These are phyloP conservation scores for apple (Malus domestica) DNA, from an alignment of 306 rosid genomes.

Conservation along the genomic window DNA sequence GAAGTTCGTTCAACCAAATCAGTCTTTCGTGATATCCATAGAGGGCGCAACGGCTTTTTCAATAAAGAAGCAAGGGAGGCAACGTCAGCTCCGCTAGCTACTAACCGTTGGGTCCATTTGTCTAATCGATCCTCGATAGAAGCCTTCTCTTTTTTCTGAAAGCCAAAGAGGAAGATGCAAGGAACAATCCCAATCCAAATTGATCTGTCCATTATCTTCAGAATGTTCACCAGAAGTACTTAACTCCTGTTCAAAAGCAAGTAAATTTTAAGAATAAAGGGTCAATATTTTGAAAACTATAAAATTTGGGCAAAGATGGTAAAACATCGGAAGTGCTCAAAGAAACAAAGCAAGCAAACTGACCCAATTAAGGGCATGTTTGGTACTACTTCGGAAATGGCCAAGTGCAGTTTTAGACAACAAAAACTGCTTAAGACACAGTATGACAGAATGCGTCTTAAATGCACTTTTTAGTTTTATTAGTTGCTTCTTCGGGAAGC, in stretches of 20 bases:
- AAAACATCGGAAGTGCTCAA: background rate
- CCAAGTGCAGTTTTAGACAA: too few relatives aligned
- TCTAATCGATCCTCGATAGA: conserved; percentile 57
- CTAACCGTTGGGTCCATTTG: conserved; percentile 63
- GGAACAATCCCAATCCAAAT: conserved; percentile 75
- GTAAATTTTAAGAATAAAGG: background rate
- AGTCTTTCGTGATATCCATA: conserved; percentile 85
- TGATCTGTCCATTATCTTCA: conserved; percentile 2
- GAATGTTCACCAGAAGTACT: conserved; percentile 17
- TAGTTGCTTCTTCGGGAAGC: too few relatives aligned
- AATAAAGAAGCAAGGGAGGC: conserved; percentile 51
- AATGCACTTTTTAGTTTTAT: too few relatives aligned
- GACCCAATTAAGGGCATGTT: too few relatives aligned
- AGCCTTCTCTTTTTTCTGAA: conserved; percentile 68
- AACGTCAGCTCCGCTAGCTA: conserved; percentile 71
- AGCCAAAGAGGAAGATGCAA: conserved; percentile 92
- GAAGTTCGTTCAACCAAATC: conserved; percentile 89
- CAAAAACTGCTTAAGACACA: too few relatives aligned
- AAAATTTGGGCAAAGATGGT: background rate
- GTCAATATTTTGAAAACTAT: background rate
- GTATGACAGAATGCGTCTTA: too few relatives aligned
- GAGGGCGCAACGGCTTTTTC: conserved; percentile 79
- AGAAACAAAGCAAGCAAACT: background rate
- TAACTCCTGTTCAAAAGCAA: conserved; percentile 29
- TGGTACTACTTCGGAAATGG: too few relatives aligned